Evolutionary conservation across 2,329 filamentous ascomycete genomes (phyloP), one percentile per base, ranked within the genome.

Genomic region (Rhynchosporium graminicola): DNA sequence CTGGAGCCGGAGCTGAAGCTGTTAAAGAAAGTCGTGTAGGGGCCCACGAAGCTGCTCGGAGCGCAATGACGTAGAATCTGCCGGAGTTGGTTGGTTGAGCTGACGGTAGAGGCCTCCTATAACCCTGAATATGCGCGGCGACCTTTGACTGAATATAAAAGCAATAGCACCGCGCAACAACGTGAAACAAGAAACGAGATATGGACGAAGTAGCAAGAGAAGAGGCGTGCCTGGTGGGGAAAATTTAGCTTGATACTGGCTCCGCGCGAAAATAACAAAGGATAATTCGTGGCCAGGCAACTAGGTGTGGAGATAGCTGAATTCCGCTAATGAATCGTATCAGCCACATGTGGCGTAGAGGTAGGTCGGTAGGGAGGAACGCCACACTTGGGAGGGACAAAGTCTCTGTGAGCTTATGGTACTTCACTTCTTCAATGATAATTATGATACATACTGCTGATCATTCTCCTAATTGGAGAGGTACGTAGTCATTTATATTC

Each of bases 51-150:
- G 33, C 33, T 36, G 33, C 9, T 36, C 29, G 29, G 40, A 36
- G 38, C 50, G 48, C 51, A 61, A 61, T 61, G 59, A 61, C 59
- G 59, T 57, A 61, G 45, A 61, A 47, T 59, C 47, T 42, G 51
- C 7, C 52, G 33, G 33, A 36, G 33, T 36, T 10, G 33, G 33
- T 36, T 36, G 33, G 9, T 5, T 36, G 33, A 20, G 20, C 20
- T 20, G 20, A 20, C 20, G 20, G 20, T 20, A 20, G 20, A 20
- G 20, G 20, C 20, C 20, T 20, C 20, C 20, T 20, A 36, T 40
- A 36, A 47, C 29, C 52, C 50, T 55, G 15, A 50, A 61, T 36
- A 50, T 20, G 42, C 33, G 43, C 33, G 40, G 40, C 36, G 52
- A 61, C 52, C 28, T 40, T 46, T 57, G 59, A 20, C 36, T 36